These are phyloP conservation scores for Xylariales sp. DNA, from an alignment of 2,329 filamentous ascomycete species.

Conservation along the genomic window DNA sequence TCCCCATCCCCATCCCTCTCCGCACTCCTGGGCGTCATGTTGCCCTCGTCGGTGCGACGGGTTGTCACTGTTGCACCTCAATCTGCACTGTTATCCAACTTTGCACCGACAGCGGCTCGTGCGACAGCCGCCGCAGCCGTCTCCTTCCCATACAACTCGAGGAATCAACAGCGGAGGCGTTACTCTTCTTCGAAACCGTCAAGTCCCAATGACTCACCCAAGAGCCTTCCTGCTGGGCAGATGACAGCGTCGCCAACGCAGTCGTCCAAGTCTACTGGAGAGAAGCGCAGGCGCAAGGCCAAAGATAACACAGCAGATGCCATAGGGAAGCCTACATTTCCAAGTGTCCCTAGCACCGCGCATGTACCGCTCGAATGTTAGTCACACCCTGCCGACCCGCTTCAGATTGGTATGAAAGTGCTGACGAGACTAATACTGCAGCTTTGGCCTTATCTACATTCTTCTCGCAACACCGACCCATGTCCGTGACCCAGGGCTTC, in stretches of 20 bases:
- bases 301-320: slow-evolving; percentile 47
- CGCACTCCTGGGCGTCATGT: slow-evolving; percentile 33
- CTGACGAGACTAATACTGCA: slow-evolving; percentile 36
- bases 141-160: slow-evolving; percentile 31
- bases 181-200: slow-evolving; percentile 61
- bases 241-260: slow-evolving; percentile 42
- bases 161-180: slow-evolving; percentile 44
- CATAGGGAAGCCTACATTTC: slow-evolving; percentile 57
- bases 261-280: slow-evolving; percentile 38
- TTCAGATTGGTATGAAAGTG: too few species aligned
- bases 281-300: slow-evolving; percentile 55
- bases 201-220: slow-evolving; percentile 52
- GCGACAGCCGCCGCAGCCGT: slow-evolving; percentile 28
- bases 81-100: slow-evolving; percentile 37
- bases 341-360: slow-evolving; percentile 70
- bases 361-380: slow-evolving; percentile 65
- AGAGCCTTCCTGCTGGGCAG: slow-evolving; percentile 43
- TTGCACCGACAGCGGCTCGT: slow-evolving; percentile 37
- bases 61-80: slow-evolving; percentile 44
- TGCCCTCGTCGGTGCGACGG: slow-evolving; percentile 53
- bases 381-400: too few species aligned
- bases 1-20: background rate
- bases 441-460: slow-evolving; percentile 87
- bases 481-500: slow-evolving; percentile 80
- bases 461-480: slow-evolving; percentile 92